Evolutionary conservation across 306 rosid genomes (phyloP).

Genomic region (Adenanthera pavonina): DNA sequence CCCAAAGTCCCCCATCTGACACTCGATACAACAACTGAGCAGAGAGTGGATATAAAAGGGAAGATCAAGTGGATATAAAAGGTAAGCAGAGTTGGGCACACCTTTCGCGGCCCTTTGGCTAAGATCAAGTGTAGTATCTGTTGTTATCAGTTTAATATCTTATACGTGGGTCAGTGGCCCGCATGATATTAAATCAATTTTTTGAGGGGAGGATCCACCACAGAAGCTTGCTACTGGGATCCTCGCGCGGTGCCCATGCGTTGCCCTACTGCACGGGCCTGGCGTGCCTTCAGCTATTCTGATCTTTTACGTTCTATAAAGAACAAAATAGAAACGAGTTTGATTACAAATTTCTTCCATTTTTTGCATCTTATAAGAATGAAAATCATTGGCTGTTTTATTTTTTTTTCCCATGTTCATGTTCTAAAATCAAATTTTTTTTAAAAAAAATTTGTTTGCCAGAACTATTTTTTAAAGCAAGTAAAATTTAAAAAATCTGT

Average conservation of each 20-base stretch:
- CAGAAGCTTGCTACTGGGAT: background rate
- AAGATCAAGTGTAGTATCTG: background rate
- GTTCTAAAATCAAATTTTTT: no score
- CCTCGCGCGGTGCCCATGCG: background rate
- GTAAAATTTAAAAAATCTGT: no score
- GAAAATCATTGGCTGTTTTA: no score
- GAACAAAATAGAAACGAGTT: no score
- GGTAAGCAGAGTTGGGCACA: background rate
- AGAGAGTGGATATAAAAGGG: no score
- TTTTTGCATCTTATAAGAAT: no score
- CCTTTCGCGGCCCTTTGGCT: background rate
- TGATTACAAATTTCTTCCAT: no score
- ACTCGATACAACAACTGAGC: background rate
- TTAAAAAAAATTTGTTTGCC: no score
- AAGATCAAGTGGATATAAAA: background rate
- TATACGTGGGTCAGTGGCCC: background rate
- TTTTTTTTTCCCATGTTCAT: no score
- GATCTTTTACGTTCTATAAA: no score
- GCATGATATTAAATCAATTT: background rate
- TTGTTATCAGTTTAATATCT: background rate
- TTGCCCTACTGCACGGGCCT: background rate
- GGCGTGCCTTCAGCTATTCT: background rate
- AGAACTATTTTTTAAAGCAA: no score
- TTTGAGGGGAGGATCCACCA: background rate
- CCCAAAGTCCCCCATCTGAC: background rate